Conservation (phyloP, 345 rosid species). For the Passiflora organensis region DNA sequence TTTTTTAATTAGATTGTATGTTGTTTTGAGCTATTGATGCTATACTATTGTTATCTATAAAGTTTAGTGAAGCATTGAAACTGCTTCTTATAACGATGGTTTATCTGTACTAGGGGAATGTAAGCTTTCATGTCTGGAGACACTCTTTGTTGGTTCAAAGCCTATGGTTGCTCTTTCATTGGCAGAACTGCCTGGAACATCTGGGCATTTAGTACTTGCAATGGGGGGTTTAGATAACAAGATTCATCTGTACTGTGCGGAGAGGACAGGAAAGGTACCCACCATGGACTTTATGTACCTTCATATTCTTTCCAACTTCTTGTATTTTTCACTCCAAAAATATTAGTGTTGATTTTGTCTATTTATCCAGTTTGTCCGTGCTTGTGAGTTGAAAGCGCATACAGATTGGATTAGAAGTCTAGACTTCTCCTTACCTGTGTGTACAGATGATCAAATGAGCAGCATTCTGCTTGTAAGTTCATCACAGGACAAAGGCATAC, state of each 20-base stretch:
- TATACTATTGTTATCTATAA: background rate
- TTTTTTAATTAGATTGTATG: no score
- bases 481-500: constrained; percentile 88
- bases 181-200: constrained; percentile 65
- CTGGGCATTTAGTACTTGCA: constrained; percentile 55
- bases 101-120: constrained; percentile 51
- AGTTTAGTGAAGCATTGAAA: background rate
- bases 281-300: background rate
- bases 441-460: constrained; percentile 29
- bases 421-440: constrained; percentile 80
- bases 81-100: constrained; percentile 5
- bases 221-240: constrained; percentile 90
- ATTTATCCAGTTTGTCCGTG: constrained; percentile 52
- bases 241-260: constrained; percentile 68
- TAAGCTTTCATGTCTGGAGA: constrained; percentile 49
- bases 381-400: constrained; percentile 92
- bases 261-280: constrained; percentile 68
- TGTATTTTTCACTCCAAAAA: constrained; percentile 5
- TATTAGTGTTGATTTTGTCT: constrained; percentile 11
- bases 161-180: constrained; percentile 77
- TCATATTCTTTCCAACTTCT: background rate
- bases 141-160: constrained; percentile 61
- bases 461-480: constrained; percentile 82
- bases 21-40: no score
- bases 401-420: constrained; percentile 91